Evolutionary conservation across 164 flowering plant species (phyloP).

Genomic region (Hamamelis virginiana): DNA sequence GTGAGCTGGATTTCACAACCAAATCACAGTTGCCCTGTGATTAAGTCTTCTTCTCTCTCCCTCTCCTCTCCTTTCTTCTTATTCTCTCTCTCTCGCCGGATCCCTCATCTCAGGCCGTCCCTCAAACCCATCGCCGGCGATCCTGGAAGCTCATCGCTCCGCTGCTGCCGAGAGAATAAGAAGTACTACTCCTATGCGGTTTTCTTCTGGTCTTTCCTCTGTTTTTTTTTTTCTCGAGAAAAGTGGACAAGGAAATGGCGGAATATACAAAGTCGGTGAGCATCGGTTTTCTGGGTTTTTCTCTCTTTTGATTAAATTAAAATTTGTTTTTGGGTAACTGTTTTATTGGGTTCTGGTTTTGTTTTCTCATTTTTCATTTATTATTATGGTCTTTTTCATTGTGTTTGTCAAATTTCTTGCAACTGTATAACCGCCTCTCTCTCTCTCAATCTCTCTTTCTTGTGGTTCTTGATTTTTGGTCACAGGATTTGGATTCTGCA

Average conservation of each 20-base stretch:
- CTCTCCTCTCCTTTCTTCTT: too few species aligned
- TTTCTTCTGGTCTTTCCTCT: neutral
- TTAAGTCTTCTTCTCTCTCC: too few species aligned
- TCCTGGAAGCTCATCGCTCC: too few species aligned
- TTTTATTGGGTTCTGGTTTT: conserved; percentile 9
- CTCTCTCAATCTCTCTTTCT: neutral
- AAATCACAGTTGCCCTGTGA: too few species aligned
- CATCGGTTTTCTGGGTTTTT: conserved; percentile 4
- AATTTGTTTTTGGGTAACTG: conserved; percentile 9
- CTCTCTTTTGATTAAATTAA: neutral
- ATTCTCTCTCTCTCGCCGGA: too few species aligned
- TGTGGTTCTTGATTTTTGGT: neutral
- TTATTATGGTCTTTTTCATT: neutral
- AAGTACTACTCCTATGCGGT: too few species aligned
- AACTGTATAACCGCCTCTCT: neutral
- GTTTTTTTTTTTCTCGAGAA: neutral
- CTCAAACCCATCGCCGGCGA: too few species aligned
- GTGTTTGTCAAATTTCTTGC: too few species aligned
- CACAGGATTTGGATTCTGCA: conserved; percentile 15
- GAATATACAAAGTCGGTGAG: conserved; percentile 37
- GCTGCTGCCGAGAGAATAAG: too few species aligned
- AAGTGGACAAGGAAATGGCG: conserved; percentile 24
- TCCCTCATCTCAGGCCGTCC: too few species aligned
- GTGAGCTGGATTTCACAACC: too few species aligned
- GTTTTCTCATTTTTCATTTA: neutral